Evolutionary conservation across 495 filamentous ascomycete genomes (phyloP), one percentile per base, ranked within the genome.

Genomic region (Tetracladium setigerum): DNA sequence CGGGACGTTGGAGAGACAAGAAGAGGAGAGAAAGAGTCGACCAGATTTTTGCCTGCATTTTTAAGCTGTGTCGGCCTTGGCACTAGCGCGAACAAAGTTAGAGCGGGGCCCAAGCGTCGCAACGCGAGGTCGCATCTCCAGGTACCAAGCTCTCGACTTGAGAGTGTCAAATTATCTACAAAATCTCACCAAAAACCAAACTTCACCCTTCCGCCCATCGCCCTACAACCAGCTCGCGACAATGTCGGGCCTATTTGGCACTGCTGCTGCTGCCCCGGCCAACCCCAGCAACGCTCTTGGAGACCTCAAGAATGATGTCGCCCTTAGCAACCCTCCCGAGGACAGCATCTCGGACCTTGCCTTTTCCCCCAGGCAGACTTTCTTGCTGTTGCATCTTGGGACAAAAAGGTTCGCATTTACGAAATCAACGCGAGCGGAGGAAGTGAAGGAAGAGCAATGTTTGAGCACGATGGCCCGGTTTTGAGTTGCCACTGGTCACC

Each of bases 351-450:
- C 87, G 18, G 84, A 90, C 56, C 64, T 96, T 50, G 68, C 73
- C 31, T 96, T 92, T 66, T 90, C 86, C n/a, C 87, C 0, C 68
- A 73, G 44, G 73, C 72, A 49, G 83, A 95, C 44, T 79, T 87
- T 66, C 68, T 95, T 13, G 89, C 90, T 24, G 84, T 92, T 33
- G 74, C 87, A 41, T 90, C 84, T 35, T 96, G 90, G 90, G 90
- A 96, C 60, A 94, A 90, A 64, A 89, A 87, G 56, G 86, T 95
- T 53, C 83, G 86, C 56, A 90, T 96, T 57, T 96, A 95, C 65
- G 84, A 95, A 63, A 84, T 92, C 64, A 81, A 82, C 46, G 66
- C 70, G 34, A 74, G 76, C 50, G 84, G 84, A 22, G 70, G 76
- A 53, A 88, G 82, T 60, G 72, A 81, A 64, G 86, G 85, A 34